Evolutionary conservation across 192 early-diverging fungal species (phyloP).

Genomic region (Coemansia umbellata): DNA sequence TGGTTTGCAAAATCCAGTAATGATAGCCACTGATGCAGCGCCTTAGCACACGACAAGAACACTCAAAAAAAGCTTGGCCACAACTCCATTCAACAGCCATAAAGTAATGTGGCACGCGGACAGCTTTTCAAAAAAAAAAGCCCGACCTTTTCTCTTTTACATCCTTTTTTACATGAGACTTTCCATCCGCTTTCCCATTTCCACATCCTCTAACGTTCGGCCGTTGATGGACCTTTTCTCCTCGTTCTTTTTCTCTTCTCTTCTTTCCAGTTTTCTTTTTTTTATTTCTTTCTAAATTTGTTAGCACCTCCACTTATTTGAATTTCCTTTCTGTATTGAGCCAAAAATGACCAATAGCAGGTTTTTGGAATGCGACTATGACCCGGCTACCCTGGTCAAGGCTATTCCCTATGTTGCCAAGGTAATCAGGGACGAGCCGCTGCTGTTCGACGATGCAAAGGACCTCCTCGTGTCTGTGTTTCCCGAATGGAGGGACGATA

Average conservation of each 20-base stretch:
- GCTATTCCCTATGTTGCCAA: slow-evolving; percentile 38
- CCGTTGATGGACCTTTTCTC: too few relatives aligned
- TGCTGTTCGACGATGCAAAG: slow-evolving; percentile 66
- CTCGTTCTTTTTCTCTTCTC: not conserved
- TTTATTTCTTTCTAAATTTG: not conserved
- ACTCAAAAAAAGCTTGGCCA: too few relatives aligned
- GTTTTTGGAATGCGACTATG: slow-evolving; percentile 1
- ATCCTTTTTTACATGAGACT: too few relatives aligned
- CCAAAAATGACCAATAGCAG: slow-evolving; percentile 31
- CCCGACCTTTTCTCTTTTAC: too few relatives aligned
- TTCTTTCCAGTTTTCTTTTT: not conserved
- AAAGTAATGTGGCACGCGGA: too few relatives aligned
- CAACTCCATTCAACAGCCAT: too few relatives aligned
- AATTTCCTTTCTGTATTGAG: not conserved
- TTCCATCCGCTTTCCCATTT: too few relatives aligned
- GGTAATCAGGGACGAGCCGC: slow-evolving; percentile 49
- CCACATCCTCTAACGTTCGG: too few relatives aligned
- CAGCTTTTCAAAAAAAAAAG: too few relatives aligned
- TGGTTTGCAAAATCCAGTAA: too few relatives aligned
- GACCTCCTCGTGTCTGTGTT: slow-evolving; percentile 56
- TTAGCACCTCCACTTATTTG: not conserved
- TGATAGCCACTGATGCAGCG: too few relatives aligned
- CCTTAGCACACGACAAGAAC: too few relatives aligned
- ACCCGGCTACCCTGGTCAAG: slow-evolving; percentile 6
- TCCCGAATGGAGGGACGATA: slow-evolving; percentile 56